Evolutionary conservation across 2,329 filamentous ascomycete species (phyloP).

Genomic region (Alternaria solani): DNA sequence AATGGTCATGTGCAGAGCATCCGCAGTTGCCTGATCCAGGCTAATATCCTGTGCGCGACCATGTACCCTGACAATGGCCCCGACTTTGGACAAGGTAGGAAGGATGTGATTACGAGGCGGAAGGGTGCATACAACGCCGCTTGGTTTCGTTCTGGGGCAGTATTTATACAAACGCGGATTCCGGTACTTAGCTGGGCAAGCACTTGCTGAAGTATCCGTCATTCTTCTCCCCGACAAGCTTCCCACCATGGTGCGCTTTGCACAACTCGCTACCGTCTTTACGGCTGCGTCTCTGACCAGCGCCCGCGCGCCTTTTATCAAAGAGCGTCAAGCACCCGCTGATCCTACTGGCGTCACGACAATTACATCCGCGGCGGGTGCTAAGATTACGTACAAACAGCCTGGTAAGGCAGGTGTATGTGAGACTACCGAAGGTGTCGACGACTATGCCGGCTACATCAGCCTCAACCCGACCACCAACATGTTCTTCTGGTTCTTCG

Average conservation of each 20-base stretch:
- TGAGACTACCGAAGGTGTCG: slow-evolving; percentile 50
- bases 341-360: slow-evolving; percentile 44
- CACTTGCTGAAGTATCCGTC: slow-evolving; percentile 8
- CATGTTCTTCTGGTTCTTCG: slow-evolving; percentile 60
- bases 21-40: slow-evolving; percentile 23
- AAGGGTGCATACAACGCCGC: not conserved
- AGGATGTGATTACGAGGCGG: not conserved
- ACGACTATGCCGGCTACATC: slow-evolving; percentile 51
- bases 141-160: not conserved
- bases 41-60: slow-evolving; percentile 17
- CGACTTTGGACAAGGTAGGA: not conserved
- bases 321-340: slow-evolving; percentile 40
- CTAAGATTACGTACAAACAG: slow-evolving; percentile 47
- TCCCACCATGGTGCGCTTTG: slow-evolving; percentile 34
- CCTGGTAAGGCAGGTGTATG: slow-evolving; percentile 54
- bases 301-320: slow-evolving; percentile 36
- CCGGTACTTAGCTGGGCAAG: slow-evolving; percentile 4
- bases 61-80: slow-evolving; percentile 1
- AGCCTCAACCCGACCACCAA: slow-evolving; percentile 47
- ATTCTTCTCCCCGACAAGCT: slow-evolving; percentile 18
- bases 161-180: slow-evolving; percentile 18
- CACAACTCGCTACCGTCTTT: slow-evolving; percentile 32
- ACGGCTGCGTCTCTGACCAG: slow-evolving; percentile 27
- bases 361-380: slow-evolving; percentile 46
- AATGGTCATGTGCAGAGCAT: slow-evolving; percentile 11